phyloP scores from a whole-genome alignment of 2,329 filamentous ascomycete genomes.

The Sporothrix variecibatus region DNA sequence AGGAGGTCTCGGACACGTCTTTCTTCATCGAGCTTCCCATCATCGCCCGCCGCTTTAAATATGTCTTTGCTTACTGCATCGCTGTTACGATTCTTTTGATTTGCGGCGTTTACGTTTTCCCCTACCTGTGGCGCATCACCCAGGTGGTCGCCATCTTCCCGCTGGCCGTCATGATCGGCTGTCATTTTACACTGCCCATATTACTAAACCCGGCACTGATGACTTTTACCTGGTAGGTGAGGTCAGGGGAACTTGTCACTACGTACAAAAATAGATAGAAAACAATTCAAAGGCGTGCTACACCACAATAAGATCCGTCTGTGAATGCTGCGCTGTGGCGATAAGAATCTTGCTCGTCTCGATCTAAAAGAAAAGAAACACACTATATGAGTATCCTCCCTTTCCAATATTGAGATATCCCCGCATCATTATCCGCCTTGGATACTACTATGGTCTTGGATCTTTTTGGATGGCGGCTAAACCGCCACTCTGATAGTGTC shows the following conservation, averaged over 20 bases:
- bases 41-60: constrained; percentile 78
- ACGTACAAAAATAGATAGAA: too few species aligned
- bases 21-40: constrained; percentile 84
- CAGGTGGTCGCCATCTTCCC: constrained; percentile 77
- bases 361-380: too few species aligned
- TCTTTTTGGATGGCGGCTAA: constrained; percentile 3
- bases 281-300: too few species aligned
- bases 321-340: too few species aligned
- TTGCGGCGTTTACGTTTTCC: not conserved
- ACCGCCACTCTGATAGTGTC: not conserved
- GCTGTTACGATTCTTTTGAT: constrained; percentile 59
- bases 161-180: constrained; percentile 67
- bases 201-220: constrained; percentile 77
- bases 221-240: constrained; percentile 72
- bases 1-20: constrained; percentile 72
- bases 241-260: not conserved
- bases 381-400: too few species aligned
- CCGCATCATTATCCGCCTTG: not conserved
- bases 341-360: too few species aligned
- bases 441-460: too few species aligned
- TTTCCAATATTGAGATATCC: too few species aligned
- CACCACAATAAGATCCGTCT: too few species aligned
- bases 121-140: constrained; percentile 62
- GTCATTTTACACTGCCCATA: constrained; percentile 70
- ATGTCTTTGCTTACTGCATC: constrained; percentile 63